A percentile compares a stretch with the other conserved stretches of the same genome.
phyloP scores from a whole-genome alignment of 2,329 filamentous ascomycete genomes.

The Fusarium robinianum region DNA sequence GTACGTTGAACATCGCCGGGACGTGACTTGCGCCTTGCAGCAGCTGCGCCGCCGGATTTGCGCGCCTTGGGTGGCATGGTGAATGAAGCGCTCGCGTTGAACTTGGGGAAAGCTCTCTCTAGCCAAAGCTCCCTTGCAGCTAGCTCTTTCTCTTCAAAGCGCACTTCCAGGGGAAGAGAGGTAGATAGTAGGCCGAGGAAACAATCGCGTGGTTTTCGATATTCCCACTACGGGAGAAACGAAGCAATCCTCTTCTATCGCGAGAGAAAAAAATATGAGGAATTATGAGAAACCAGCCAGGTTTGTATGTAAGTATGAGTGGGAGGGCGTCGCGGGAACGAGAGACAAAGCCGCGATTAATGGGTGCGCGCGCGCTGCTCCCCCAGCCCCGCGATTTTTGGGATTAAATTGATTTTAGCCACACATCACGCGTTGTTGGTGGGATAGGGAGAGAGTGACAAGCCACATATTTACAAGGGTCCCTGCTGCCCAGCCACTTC shows the following conservation, averaged over 20 bases:
- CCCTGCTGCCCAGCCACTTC: neutral
- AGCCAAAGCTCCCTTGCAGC: neutral
- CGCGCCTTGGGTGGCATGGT: conserved; percentile 32
- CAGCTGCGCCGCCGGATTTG: conserved; percentile 20
- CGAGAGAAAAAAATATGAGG: too few relatives aligned
- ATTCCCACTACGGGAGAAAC: too few relatives aligned
- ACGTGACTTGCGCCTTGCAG: conserved; percentile 36
- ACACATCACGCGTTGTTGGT: conserved; percentile 9
- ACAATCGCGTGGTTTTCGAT: too few relatives aligned
- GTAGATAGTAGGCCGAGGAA: too few relatives aligned
- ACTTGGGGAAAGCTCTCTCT: neutral
- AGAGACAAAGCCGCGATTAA: conserved; percentile 22
- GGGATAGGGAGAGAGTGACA: conserved; percentile 9
- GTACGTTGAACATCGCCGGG: conserved; percentile 51
- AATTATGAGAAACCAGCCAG: conserved; percentile 5
- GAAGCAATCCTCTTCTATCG: too few relatives aligned
- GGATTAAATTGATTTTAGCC: conserved; percentile 32
- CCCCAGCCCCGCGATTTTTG: conserved; percentile 39
- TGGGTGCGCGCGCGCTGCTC: conserved; percentile 12
- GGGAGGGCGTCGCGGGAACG: conserved; percentile 4
- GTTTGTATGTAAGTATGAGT: too few relatives aligned
- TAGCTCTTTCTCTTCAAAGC: too few relatives aligned
- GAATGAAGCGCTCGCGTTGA: conserved; percentile 16
- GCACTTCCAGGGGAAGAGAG: too few relatives aligned
- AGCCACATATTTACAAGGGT: neutral